Evolutionary conservation across 2,329 filamentous ascomycete genomes (phyloP).

Genomic region (Ilyonectria sp.): DNA sequence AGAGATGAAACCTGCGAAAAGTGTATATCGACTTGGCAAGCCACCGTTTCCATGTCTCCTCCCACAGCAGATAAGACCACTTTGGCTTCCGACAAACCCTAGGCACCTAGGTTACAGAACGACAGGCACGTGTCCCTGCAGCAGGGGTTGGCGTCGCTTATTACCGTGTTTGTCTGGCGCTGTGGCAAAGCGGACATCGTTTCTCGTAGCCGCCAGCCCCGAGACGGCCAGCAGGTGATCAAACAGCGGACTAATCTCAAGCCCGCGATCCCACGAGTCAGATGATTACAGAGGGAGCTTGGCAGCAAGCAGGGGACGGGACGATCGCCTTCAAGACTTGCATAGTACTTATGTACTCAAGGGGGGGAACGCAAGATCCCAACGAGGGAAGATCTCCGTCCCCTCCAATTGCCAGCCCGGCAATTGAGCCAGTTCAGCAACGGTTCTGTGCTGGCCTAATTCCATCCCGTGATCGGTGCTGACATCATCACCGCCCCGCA

Average conservation of each 20-base stretch:
- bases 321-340: not conserved
- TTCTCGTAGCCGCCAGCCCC: constrained; percentile 2
- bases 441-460: not conserved
- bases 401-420: not conserved
- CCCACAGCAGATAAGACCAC: not conserved
- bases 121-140: not conserved
- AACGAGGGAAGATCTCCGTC: not conserved
- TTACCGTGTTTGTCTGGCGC: not conserved
- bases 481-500: constrained; percentile 17
- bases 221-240: constrained; percentile 12
- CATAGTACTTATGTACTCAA: not conserved
- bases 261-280: constrained; percentile 10
- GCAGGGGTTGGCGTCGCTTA: not conserved
- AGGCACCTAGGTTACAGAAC: not conserved
- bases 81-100: not conserved
- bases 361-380: not conserved
- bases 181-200: constrained; percentile 3
- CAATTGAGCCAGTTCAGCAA: too few species aligned
- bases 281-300: not conserved
- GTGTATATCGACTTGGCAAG: not conserved
- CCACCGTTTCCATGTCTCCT: not conserved
- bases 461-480: not conserved
- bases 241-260: constrained; percentile 8
- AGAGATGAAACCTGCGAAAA: not conserved
- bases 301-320: constrained; percentile 1